These are phyloP conservation scores for Luffa aegyptiaca DNA, from an alignment of 306 rosid species.

Conservation along the genomic window DNA sequence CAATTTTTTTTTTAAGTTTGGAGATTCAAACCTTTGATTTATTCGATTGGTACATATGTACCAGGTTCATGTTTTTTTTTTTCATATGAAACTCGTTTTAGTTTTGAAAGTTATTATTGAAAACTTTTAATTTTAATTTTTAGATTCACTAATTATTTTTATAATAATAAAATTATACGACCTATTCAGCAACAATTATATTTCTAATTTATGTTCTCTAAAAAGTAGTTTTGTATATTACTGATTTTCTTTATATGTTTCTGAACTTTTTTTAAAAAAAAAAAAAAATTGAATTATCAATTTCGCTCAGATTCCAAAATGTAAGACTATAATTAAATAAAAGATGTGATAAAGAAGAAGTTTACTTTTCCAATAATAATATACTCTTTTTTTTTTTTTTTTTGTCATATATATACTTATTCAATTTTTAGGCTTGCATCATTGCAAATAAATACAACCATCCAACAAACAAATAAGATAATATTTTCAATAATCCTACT, in stretches of 20 bases:
- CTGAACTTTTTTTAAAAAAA: too few species aligned
- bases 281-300: too few species aligned
- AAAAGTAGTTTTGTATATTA: neutral
- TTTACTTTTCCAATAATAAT: neutral
- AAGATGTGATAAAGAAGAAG: neutral
- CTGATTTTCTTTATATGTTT: neutral
- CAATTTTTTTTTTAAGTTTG: too few species aligned
- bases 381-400: neutral
- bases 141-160: neutral
- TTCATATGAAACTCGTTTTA: too few species aligned
- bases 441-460: neutral
- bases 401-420: neutral
- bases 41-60: too few species aligned
- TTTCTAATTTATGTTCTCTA: neutral
- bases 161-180: neutral
- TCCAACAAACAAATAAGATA: neutral
- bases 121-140: neutral
- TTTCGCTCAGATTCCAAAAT: neutral
- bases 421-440: neutral
- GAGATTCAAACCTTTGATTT: too few species aligned
- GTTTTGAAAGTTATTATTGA: too few species aligned
- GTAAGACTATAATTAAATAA: neutral
- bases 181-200: neutral
- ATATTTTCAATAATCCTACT: neutral
- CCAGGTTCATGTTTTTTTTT: too few species aligned